Evolutionary conservation across 495 filamentous ascomycete genomes (phyloP), one percentile per base, ranked within the genome.

Genomic region (Aspergillus hancockii): DNA sequence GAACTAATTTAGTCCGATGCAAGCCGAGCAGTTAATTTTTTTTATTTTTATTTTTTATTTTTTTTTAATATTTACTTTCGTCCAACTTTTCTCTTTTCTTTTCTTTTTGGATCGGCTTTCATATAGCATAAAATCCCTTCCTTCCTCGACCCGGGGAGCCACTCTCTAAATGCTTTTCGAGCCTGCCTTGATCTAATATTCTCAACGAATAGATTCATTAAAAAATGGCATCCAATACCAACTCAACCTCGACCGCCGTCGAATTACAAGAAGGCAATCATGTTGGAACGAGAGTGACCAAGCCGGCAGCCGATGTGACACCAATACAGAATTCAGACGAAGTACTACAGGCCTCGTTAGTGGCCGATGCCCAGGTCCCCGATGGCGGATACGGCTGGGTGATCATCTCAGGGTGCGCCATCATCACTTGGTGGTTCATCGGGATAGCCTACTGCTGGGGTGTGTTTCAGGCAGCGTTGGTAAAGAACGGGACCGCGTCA

Each of bases 361-460:
- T 73, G 1, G 79, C 78, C 9, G 82, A 83, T 60, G 68, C 74
- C 0, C 60, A 77, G 52, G 80, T 80, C 31, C 83, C 83, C 2
- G 83, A 87, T 34, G 83, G 83, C 16, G 84, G 83, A 16, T 81
- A 84, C 52, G 84, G 80, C 49, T 87, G 84, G 84, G 73, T 80
- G 16, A 73, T 86, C 4, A 79, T 86, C 52, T 67, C 61, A 32
- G 78, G 70, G 8, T 84, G 83, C 62, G 75, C 77, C 0, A 60
- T 80, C 0, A 50, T 85, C 12, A 77, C 78, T 3, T 88, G 80
- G 71, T 84, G 80, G 82, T 74, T 80, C 43, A 74, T 80, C 31
- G 83, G 83, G 19, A 77, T 71, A 0, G 75, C 74, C 9, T 81
- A 82, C 58, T 75, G 72, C 53, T 87, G 84, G 84, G 85, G 85